phyloP scores from a whole-genome alignment of 2,329 filamentous ascomycete genomes.

The Pseudopyricularia javanii region DNA sequence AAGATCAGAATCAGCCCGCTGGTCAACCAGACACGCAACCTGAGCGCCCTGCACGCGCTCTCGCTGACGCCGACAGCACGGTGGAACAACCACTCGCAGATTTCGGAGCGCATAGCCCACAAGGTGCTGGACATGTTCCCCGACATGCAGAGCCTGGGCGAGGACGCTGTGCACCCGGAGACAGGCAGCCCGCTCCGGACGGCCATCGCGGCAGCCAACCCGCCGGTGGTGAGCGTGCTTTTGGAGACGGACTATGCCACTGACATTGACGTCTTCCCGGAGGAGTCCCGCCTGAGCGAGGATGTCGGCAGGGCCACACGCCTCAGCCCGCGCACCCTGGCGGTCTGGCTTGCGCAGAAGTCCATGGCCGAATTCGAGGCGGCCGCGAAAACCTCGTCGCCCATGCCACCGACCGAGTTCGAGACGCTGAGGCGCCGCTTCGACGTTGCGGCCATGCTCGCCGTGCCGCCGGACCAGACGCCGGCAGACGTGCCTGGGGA shows the following conservation, averaged over 20 bases:
- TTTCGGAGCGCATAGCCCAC: slow-evolving; percentile 5
- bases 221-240: background rate
- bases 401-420: background rate
- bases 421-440: background rate
- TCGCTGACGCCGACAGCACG: background rate
- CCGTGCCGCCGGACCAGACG: background rate
- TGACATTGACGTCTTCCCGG: background rate
- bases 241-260: background rate
- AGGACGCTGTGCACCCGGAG: background rate
- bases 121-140: slow-evolving; percentile 4
- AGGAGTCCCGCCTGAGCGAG: background rate
- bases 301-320: background rate
- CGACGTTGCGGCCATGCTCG: background rate
- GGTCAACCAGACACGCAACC: background rate
- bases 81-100: slow-evolving; percentile 5
- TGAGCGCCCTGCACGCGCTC: slow-evolving; percentile 4
- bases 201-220: background rate
- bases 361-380: background rate
- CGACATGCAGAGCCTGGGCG: background rate
- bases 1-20: background rate
- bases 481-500: background rate
- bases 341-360: background rate
- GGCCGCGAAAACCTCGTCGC: background rate
- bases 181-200: background rate
- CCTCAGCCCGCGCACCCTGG: background rate